Evolutionary conservation across 768 basidiomycete genomes (phyloP), one percentile per base, ranked within the genome.

Genomic region (Trametes coccinea): DNA sequence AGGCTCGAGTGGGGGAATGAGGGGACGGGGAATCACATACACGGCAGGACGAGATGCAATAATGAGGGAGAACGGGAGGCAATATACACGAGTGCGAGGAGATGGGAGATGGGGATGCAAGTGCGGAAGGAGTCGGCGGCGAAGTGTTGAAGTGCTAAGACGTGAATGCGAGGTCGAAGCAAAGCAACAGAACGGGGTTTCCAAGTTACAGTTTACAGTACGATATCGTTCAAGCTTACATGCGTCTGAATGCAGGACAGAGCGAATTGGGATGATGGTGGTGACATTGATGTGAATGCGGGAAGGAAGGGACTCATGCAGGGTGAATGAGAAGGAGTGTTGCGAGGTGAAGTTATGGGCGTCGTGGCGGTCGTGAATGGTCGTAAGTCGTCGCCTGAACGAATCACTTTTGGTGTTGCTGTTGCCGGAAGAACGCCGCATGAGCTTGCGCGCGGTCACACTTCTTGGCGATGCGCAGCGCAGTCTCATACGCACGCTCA

Each of bases 371-470:
- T 63, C 62, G 48, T 63, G 22, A 56, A 41, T 58, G 50, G 43
- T 61, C 50, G 44, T 43, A 22, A 49, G 53, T 48, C 50, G 62
- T 50, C 44, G 52, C 44, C 47, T 29, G 34, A 40, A 47, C 54
- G 59, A 52, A 44, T 59, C 45, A 58, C 53, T 59, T 63, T 59
- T 63, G 57, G 40, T 47, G 54, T 16, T 59, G 40, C 5, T 49
- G 40, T 10, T 49, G 64, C 30, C 61, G 68, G 37, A 74, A 75
- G 71, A 84, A 83, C 39, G 77, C 77, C 27, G 77, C 74, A 63
- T 86, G 85, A 50, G 74, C 78, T 70, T 88, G 87, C 14, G 84
- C 85, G 17, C 76, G 77, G 66, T 88, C 82, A 61, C 87, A 88
- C 63, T 80, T 80, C 69, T 76, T 71, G 43, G 87, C 87, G 52